These are phyloP conservation scores for Ophiocordyceps camponoti-leonardi DNA, from an alignment of 2,329 filamentous ascomycete species.

Conservation along the genomic window DNA sequence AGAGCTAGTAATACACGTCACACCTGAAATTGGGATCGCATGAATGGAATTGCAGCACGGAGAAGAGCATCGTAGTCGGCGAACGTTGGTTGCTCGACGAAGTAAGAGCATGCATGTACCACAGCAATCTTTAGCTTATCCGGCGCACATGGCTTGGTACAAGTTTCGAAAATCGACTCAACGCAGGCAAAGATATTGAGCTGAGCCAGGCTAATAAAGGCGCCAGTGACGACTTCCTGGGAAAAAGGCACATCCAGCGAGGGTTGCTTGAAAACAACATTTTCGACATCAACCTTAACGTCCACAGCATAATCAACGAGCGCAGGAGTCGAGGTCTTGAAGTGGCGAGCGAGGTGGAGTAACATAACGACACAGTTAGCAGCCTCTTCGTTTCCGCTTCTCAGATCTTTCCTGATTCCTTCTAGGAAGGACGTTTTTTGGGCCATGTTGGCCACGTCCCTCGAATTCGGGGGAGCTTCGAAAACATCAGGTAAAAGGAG, in stretches of 20 bases:
- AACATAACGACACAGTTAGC: conserved; percentile 48
- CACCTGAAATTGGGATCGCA: conserved; percentile 40
- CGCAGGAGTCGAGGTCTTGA: conserved; percentile 39
- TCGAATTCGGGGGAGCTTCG: conserved; percentile 49
- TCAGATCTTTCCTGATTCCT: conserved; percentile 41
- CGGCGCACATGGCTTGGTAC: conserved; percentile 38
- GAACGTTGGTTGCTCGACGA: conserved; percentile 33
- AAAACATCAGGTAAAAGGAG: conserved; percentile 53
- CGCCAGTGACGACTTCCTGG: conserved; percentile 46
- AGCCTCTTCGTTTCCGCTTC: conserved; percentile 48
- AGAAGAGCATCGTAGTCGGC: conserved; percentile 38
- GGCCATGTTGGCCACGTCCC: conserved; percentile 36
- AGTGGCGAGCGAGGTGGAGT: conserved; percentile 45
- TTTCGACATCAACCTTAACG: conserved; percentile 50
- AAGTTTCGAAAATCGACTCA: conserved; percentile 36
- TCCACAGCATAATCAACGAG: conserved; percentile 52
- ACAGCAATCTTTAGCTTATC: conserved; percentile 44
- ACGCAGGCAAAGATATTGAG: conserved; percentile 42
- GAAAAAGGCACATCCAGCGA: conserved; percentile 33
- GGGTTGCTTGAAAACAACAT: conserved; percentile 43
- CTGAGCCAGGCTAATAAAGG: conserved; percentile 47
- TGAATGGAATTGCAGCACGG: conserved; percentile 34
- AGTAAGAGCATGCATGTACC: conserved; percentile 44
- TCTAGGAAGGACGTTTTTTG: conserved; percentile 49
- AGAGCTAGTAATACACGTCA: conserved; percentile 2